Conservation (phyloP, 2,329 filamentous ascomycete genomes). For the Trichoderma asperellum region DNA sequence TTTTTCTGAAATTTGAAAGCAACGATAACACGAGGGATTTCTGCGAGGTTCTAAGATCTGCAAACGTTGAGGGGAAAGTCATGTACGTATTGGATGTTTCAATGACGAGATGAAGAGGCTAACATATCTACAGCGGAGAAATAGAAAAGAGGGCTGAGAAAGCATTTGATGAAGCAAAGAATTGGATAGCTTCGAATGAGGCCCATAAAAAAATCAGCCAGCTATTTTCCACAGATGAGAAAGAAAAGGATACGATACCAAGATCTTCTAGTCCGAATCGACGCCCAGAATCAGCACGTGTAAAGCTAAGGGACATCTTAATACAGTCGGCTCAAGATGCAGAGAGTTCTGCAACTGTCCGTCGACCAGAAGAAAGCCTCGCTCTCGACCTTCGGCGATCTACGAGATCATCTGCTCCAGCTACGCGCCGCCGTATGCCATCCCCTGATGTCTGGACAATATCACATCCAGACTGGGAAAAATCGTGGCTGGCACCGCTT, state of each 20-base stretch:
- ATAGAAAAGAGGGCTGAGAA: constrained; percentile 10
- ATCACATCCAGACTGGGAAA: constrained; percentile 55
- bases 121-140: background rate
- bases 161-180: constrained; percentile 24
- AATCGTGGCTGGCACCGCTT: constrained; percentile 61
- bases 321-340: constrained; percentile 5
- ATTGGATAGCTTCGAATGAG: constrained; percentile 6
- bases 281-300: background rate
- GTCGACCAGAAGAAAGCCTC: background rate
- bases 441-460: constrained; percentile 52
- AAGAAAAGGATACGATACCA: background rate
- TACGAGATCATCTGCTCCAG: constrained; percentile 32
- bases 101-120: background rate
- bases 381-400: constrained; percentile 36
- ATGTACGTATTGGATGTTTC: background rate
- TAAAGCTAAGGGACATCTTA: constrained; percentile 39
- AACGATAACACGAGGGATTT: background rate
- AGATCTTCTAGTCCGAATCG: background rate
- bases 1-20: constrained; percentile 35
- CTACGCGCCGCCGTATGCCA: constrained; percentile 25
- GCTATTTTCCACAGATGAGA: background rate
- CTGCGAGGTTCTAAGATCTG: background rate
- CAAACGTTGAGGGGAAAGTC: background rate
- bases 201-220: background rate
- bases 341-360: background rate